phyloP scores from a whole-genome alignment of 176 grass and related monocot genomes.

The Pontederia crassipes region DNA sequence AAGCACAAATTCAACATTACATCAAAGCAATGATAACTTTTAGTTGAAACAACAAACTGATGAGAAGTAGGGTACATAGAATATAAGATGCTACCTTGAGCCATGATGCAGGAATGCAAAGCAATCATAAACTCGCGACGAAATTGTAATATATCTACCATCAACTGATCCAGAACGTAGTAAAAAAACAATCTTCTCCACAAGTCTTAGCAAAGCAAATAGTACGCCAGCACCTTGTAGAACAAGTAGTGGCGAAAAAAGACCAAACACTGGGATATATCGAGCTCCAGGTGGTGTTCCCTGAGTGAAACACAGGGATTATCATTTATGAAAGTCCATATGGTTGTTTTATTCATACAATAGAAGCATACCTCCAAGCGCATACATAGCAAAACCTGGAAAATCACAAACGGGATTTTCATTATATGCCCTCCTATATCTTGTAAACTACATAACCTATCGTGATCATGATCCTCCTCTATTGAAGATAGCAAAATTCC shows the following conservation, averaged over 20 bases:
- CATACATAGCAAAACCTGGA: slow-evolving; percentile 70
- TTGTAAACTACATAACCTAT: slow-evolving; percentile 34
- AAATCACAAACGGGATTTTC: slow-evolving; percentile 48
- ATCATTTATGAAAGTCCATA: neutral
- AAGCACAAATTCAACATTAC: neutral
- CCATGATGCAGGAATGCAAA: slow-evolving; percentile 56
- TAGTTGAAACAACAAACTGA: neutral
- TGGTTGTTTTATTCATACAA: slow-evolving; percentile 8
- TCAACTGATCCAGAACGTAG: slow-evolving; percentile 26
- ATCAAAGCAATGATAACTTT: neutral
- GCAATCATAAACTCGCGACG: slow-evolving; percentile 35
- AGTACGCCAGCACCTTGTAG: slow-evolving; percentile 36
- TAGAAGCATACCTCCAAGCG: slow-evolving; percentile 48
- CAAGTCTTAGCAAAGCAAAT: slow-evolving; percentile 46
- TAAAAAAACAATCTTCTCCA: slow-evolving; percentile 43
- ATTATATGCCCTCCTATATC: slow-evolving; percentile 55
- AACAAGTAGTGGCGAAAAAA: slow-evolving; percentile 61
- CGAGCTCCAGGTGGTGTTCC: slow-evolving; percentile 50
- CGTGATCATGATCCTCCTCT: slow-evolving; percentile 24
- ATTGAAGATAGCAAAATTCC: slow-evolving; percentile 25
- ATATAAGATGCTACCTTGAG: slow-evolving; percentile 48
- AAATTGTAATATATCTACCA: slow-evolving; percentile 38
- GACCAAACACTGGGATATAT: slow-evolving; percentile 47
- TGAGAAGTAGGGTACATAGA: neutral
- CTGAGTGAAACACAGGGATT: slow-evolving; percentile 17